Percentiles rank a stretch among this genome's conserved stretches.
phyloP scores from a whole-genome alignment of 2,329 filamentous ascomycete species.

The Aspergillus sp. region DNA sequence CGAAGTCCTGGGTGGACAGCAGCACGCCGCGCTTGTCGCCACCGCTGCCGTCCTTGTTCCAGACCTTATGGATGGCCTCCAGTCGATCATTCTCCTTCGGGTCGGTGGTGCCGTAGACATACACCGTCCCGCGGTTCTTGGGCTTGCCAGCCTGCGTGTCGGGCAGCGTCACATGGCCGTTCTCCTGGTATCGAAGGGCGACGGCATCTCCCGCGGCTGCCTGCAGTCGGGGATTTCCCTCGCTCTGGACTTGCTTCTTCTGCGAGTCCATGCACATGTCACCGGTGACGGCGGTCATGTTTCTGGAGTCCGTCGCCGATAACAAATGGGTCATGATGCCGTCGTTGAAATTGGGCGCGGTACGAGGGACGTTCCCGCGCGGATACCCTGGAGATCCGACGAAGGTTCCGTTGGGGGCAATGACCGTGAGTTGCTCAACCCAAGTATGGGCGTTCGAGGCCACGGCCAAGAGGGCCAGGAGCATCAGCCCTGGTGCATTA shows the following conservation, averaged over 20 bases:
- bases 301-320: constrained; percentile 52
- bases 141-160: constrained; percentile 60
- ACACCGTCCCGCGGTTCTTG: constrained; percentile 68
- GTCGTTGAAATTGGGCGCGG: constrained; percentile 57
- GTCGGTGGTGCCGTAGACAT: constrained; percentile 68
- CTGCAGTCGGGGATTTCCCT: constrained; percentile 62
- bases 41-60: constrained; percentile 77
- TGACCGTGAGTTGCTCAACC: constrained; percentile 73
- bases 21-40: constrained; percentile 76
- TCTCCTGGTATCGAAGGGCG: constrained; percentile 69
- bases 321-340: constrained; percentile 62
- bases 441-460: constrained; percentile 66
- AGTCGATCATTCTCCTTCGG: constrained; percentile 61
- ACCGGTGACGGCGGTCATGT: constrained; percentile 54
- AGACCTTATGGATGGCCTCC: constrained; percentile 66
- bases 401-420: constrained; percentile 73
- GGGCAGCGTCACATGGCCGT: constrained; percentile 69
- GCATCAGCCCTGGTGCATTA: neutral
- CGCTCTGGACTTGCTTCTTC: constrained; percentile 57
- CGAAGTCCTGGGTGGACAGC: constrained; percentile 75
- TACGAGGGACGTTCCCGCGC: constrained; percentile 67
- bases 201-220: constrained; percentile 61
- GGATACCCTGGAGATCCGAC: constrained; percentile 69
- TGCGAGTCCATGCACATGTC: constrained; percentile 66
- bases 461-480: constrained; percentile 22